Evolutionary conservation across 2,329 filamentous ascomycete genomes (phyloP).

Genomic region (Fusarium paranaense): DNA sequence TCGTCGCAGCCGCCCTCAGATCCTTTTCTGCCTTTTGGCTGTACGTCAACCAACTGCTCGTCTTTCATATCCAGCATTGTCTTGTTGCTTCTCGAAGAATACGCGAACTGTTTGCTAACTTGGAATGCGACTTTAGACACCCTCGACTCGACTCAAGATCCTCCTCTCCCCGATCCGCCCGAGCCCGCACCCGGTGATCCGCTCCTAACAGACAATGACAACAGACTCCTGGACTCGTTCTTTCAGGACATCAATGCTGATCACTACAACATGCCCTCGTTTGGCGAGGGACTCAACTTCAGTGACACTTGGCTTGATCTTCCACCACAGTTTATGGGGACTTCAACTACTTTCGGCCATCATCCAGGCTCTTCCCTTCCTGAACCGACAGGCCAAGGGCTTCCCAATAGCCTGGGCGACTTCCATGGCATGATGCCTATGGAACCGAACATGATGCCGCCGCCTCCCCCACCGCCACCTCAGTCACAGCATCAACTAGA

Average conservation of each 20-base stretch:
- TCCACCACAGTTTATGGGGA: constrained; percentile 74
- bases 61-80: not conserved
- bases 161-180: constrained; percentile 65
- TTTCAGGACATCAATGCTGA: constrained; percentile 66
- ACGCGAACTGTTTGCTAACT: constrained; percentile 40
- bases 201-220: constrained; percentile 72
- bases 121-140: constrained; percentile 53
- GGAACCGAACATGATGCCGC: constrained; percentile 51
- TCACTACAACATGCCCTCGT: constrained; percentile 61
- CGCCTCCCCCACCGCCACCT: constrained; percentile 45
- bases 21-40: constrained; percentile 73
- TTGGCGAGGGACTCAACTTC: constrained; percentile 62
- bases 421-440: constrained; percentile 36
- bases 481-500: constrained; percentile 40
- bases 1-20: constrained; percentile 66
- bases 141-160: constrained; percentile 58
- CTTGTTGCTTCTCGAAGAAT: not conserved
- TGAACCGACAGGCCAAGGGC: constrained; percentile 38
- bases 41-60: constrained; percentile 59
- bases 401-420: constrained; percentile 33
- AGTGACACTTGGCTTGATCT: constrained; percentile 67
- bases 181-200: constrained; percentile 73
- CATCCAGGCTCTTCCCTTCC: constrained; percentile 52
- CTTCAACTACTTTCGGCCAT: constrained; percentile 71
- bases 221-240: constrained; percentile 67